Percentiles rank a stretch among this genome's conserved stretches.
These are phyloP conservation scores for Acanthamoeba royreba DNA, from an alignment of 208 protist species.

Conservation along the genomic window DNA sequence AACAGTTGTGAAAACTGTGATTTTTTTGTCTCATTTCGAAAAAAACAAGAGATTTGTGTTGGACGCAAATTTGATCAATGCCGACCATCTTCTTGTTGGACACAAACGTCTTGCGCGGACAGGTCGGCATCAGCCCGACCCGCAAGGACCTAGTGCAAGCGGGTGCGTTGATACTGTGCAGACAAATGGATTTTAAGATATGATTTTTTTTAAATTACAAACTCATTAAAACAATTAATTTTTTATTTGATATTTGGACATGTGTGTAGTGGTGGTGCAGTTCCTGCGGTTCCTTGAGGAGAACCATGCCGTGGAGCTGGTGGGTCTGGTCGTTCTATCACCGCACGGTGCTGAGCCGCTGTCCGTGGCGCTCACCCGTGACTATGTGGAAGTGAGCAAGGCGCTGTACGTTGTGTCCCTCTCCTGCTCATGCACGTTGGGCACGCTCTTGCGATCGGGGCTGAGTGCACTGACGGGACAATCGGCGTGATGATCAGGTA, in stretches of 20 bases:
- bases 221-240: not conserved
- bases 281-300: not conserved
- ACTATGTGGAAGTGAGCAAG: not conserved
- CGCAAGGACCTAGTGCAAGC: not conserved
- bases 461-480: not conserved
- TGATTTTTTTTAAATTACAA: not conserved
- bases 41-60: no score
- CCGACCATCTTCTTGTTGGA: not conserved
- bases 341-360: not conserved
- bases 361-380: not conserved
- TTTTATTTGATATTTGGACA: not conserved
- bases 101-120: not conserved
- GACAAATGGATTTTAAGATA: no score
- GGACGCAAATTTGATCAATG: no score
- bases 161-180: no score
- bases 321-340: not conserved
- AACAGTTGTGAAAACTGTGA: no score
- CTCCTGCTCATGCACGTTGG: not conserved
- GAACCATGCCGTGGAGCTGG: not conserved
- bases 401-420: not conserved
- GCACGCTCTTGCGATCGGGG: not conserved
- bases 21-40: no score
- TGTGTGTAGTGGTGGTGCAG: not conserved
- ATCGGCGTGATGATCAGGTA: no score
- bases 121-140: not conserved